Base-by-base conservation (phyloP, 495 filamentous ascomycete genomes). In the Daldinia loculata region DNA sequence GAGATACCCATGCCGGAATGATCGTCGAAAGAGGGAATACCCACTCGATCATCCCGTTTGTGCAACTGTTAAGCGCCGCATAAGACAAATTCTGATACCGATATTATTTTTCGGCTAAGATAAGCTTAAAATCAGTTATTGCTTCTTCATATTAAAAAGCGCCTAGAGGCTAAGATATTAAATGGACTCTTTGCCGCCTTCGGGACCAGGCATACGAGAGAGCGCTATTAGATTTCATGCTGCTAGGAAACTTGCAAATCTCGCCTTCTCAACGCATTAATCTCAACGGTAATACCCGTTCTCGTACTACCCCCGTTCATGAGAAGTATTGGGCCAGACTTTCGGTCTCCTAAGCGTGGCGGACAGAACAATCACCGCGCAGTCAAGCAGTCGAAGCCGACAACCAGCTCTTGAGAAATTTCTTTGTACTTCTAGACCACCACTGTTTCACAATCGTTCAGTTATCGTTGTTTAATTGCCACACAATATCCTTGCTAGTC, bases 31-130 rank as follows among this genome's bases (percentile, higher is more conserved):
- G 39, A 48, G 36, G 15, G 8, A 56, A 45, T 58, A 58, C 36
- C 62, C 68, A 66, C 68, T 17, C 41, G 15, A 19, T 19, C 26
- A 53, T 63, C 12, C 58, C 38, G 30, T 30, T 53, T 27, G 63
- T 67, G 69, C 30, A 63, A 71, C 53, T 19, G 34, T 63, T 71
- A 71, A 67, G 69, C 69, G 69, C 69, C 53, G 58, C 69, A 65
- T 48, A 43, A 61, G 19, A 45, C 43, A 51, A 61, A 61, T 45
- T 30, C 38, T 57, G 50, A 70, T 30, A 70, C 68, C 43, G n/a
- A 53, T 53, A 63, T 26, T 6, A 15, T 15, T 45, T 41, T 57
- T 51, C 24, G 17, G 51, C 19, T 15, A 26, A 64, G 53, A 59
- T 64, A 69, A 64, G 43, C 60, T 64, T 69, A 64, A 63, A 53